These are phyloP conservation scores for Verticillium dahliae DNA, from an alignment of 2,329 filamentous ascomycete species.

Conservation along the genomic window DNA sequence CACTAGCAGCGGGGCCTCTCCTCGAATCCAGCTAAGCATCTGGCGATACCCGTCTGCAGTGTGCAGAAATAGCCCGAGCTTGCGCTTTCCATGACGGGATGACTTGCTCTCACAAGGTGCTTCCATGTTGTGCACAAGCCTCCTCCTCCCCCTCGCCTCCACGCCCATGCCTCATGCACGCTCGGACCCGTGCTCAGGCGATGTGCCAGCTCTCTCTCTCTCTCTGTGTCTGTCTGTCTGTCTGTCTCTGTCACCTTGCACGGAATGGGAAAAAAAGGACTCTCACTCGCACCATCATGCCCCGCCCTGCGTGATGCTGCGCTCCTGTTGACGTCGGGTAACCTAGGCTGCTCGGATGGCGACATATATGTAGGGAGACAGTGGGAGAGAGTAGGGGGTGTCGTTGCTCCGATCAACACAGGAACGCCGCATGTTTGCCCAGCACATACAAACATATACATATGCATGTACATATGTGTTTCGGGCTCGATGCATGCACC, in stretches of 20 bases:
- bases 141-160: background rate
- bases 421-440: background rate
- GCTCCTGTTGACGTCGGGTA: no score
- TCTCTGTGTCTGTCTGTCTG: no score
- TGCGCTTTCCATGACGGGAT: background rate
- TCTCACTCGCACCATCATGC: no score
- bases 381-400: background rate
- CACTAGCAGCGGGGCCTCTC: background rate
- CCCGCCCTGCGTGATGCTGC: no score
- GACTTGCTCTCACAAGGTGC: background rate
- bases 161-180: background rate
- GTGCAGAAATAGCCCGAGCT: background rate
- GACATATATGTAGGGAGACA: background rate
- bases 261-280: no score
- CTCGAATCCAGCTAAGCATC: background rate
- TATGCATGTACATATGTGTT: background rate
- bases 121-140: background rate
- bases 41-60: background rate
- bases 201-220: background rate
- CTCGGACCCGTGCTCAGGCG: background rate
- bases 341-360: no score
- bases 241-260: no score
- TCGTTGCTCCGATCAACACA: background rate
- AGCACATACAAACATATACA: background rate
- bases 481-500: background rate